Base-by-base conservation (phyloP, 192 early-diverging fungal species). In the Podila verticillata region DNA sequence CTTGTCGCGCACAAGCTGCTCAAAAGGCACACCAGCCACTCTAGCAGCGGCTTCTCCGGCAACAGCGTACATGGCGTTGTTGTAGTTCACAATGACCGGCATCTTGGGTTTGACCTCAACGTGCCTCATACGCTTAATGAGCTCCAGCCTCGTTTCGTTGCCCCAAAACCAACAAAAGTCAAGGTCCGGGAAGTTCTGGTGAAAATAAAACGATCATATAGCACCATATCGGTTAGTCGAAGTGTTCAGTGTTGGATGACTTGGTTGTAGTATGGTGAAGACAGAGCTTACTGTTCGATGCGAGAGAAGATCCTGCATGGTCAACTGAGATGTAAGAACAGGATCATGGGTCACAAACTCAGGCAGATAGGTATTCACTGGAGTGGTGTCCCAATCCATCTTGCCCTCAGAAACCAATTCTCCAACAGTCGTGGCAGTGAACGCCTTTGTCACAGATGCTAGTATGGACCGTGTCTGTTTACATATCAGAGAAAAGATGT, bases 391-490 rank as follows among this genome's bases (percentile, higher is more conserved):
- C 73, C 73, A 75, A 15, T 74, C 65, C 7, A 74, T 0, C 47
- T 67, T 67, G 26, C 65, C 72, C 36, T 67, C 72, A n/a, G 72
- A 48, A 19, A 74, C 72, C 48, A 74, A 24, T 19, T 74, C 65
- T 0, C 65, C 72, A 17, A 74, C 61, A 5, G 60, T 17, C 0
- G 65, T 44, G n/a, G 72, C 58, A 26, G 72, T 74, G n/a, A 74
- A 48, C 9, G 48, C 48, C 20, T 48, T 48, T 12, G 48, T 48
- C 48, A 54, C 1, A 0, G 49, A 54, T 9, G 19, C 49, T 2
- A 54, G 5, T 20, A 54, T 54, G 19, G 30, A 30, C 28, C 1
- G 24, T 2, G 57, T 58, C 57, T 58, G n/a, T n/a, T n/a, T n/a
- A n/a, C n/a, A n/a, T n/a, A n/a, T n/a, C n/a, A n/a, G n/a, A n/a